phyloP scores from a whole-genome alignment of 176 grass and related monocot species.

The Carex pumila region DNA sequence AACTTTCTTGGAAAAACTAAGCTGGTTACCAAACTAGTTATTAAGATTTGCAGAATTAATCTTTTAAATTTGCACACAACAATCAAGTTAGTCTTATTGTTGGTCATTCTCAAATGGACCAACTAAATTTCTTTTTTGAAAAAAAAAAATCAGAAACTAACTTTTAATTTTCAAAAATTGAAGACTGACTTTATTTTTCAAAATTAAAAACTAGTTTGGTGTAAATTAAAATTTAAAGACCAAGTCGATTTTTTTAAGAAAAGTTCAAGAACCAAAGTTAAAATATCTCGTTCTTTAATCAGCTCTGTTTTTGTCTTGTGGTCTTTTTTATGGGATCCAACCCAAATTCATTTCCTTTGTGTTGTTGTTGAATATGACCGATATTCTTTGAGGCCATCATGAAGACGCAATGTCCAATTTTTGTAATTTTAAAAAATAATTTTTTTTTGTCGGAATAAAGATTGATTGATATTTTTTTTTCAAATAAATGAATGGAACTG shows the following conservation, averaged over 20 bases:
- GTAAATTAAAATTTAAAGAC: too few relatives aligned
- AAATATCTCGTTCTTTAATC: neutral
- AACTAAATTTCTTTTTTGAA: neutral
- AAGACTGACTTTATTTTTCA: neutral
- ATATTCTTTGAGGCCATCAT: neutral
- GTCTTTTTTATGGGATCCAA: neutral
- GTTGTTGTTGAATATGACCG: neutral
- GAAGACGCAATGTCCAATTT: neutral
- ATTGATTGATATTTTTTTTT: too few relatives aligned
- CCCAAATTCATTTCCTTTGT: neutral
- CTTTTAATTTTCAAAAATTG: neutral
- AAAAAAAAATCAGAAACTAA: neutral
- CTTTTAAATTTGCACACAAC: neutral
- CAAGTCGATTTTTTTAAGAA: neutral
- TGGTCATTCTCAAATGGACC: neutral
- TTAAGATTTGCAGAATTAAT: neutral
- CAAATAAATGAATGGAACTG: too few relatives aligned
- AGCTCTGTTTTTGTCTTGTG: neutral
- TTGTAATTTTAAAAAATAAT: too few relatives aligned
- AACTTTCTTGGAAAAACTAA: neutral
- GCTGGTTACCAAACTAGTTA: neutral
- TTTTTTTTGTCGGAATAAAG: too few relatives aligned
- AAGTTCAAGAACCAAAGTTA: neutral
- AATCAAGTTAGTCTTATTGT: neutral
- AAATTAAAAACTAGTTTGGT: neutral